Evolutionary conservation across 352 stramenopile species (phyloP).

Genomic region (Pythium rhizo-oryzae): DNA sequence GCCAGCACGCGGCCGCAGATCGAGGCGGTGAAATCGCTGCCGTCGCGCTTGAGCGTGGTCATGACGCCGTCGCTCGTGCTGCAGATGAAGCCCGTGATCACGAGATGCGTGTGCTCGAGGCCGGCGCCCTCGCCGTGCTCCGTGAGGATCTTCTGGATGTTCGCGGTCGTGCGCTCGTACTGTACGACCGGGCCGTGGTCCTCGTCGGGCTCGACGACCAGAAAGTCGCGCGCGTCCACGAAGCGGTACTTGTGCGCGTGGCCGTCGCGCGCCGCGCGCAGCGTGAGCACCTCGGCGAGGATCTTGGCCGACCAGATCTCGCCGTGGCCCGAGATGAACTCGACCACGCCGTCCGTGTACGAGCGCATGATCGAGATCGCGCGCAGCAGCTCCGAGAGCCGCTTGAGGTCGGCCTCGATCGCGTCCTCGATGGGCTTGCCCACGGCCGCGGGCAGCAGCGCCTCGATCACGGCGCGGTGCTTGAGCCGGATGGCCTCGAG

Average conservation of each 20-base stretch:
- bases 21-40: slow-evolving; percentile 97
- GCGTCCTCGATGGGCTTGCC: slow-evolving; percentile 55
- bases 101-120: slow-evolving; percentile 70
- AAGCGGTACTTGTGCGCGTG: slow-evolving; percentile 83
- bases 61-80: slow-evolving; percentile 95
- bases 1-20: slow-evolving; percentile 95
- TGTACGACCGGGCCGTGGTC: slow-evolving; percentile 81
- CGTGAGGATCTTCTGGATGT: slow-evolving; percentile 58
- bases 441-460: slow-evolving; percentile 53
- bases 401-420: slow-evolving; percentile 69
- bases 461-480: slow-evolving; percentile 70
- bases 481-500: slow-evolving; percentile 81
- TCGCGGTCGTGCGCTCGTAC: slow-evolving; percentile 71
- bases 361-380: slow-evolving; percentile 90
- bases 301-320: slow-evolving; percentile 96
- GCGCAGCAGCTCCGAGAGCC: slow-evolving; percentile 76
- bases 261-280: slow-evolving; percentile 44
- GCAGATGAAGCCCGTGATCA: slow-evolving; percentile 98
- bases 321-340: slow-evolving; percentile 96
- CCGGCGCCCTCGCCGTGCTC: slow-evolving; percentile 36
- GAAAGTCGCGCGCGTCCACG: slow-evolving; percentile 92
- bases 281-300: slow-evolving; percentile 77
- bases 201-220: slow-evolving; percentile 77
- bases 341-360: slow-evolving; percentile 84
- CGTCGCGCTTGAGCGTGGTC: slow-evolving; percentile 96